Conservation (phyloP, 1,284 basidiomycete species). For the Phlebopus sp. region DNA sequence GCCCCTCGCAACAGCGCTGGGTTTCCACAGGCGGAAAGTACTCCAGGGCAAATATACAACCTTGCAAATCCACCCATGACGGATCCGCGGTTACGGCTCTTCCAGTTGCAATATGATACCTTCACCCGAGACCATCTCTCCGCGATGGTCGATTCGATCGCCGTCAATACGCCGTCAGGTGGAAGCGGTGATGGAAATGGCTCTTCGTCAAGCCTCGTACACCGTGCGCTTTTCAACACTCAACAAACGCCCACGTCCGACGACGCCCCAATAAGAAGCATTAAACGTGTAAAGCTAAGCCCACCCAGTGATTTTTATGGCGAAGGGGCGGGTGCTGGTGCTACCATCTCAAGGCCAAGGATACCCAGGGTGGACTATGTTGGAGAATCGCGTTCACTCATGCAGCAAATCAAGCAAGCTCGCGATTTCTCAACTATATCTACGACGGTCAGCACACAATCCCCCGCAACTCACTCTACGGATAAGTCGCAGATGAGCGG, state of each 20-base stretch:
- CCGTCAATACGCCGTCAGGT: slow-evolving; percentile 69
- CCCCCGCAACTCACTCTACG: slow-evolving; percentile 11
- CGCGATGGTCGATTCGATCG: slow-evolving; percentile 87
- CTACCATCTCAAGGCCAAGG: slow-evolving; percentile 48
- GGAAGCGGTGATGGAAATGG: slow-evolving; percentile 39
- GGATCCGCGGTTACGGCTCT: slow-evolving; percentile 78
- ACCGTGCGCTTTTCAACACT: slow-evolving; percentile 42
- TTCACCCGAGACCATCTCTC: slow-evolving; percentile 90
- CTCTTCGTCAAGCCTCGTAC: slow-evolving; percentile 42
- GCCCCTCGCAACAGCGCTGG: slow-evolving; percentile 47
- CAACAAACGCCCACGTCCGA: slow-evolving; percentile 38
- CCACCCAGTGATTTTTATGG: slow-evolving; percentile 53
- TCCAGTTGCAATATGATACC: slow-evolving; percentile 92
- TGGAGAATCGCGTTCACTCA: slow-evolving; percentile 66
- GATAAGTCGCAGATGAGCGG: slow-evolving; percentile 12
- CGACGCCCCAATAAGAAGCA: slow-evolving; percentile 56
- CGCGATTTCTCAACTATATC: slow-evolving; percentile 73
- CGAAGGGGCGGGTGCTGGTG: slow-evolving; percentile 43
- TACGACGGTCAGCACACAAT: slow-evolving; percentile 43
- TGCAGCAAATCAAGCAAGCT: slow-evolving; percentile 73
- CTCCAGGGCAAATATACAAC: slow-evolving; percentile 44
- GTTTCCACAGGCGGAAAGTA: slow-evolving; percentile 49
- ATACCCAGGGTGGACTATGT: slow-evolving; percentile 60
- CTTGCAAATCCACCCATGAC: slow-evolving; percentile 44
- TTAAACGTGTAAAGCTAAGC: slow-evolving; percentile 75